These are phyloP conservation scores for Simplicillium aogashimaense DNA, from an alignment of 2,329 filamentous ascomycete species.

Conservation along the genomic window DNA sequence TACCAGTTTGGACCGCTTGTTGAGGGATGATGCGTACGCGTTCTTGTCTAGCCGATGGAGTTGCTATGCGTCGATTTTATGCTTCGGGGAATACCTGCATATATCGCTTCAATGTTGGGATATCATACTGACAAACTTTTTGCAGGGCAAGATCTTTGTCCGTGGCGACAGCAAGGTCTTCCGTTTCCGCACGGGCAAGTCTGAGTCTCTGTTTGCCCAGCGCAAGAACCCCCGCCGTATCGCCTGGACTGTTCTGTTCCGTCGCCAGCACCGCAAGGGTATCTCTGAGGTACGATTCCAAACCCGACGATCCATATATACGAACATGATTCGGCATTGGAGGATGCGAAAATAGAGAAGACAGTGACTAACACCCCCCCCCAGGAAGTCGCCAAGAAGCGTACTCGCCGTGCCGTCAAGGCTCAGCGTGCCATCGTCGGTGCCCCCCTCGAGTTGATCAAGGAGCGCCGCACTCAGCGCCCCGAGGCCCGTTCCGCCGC, in stretches of 20 bases:
- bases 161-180: slow-evolving; percentile 99
- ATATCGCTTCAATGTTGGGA: too few species aligned
- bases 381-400: slow-evolving; percentile 99
- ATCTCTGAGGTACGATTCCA: slow-evolving; percentile 86
- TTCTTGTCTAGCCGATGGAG: too few species aligned
- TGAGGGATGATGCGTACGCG: too few species aligned
- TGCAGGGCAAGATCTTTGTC: slow-evolving; percentile 97
- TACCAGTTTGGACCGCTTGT: too few species aligned
- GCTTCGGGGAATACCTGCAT: too few species aligned
- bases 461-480: slow-evolving; percentile 92
- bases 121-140: neutral
- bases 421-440: slow-evolving; percentile 97
- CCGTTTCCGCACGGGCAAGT: slow-evolving; percentile 99
- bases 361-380: slow-evolving; percentile 28
- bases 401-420: slow-evolving; percentile 96
- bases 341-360: slow-evolving; percentile 3
- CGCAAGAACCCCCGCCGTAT: slow-evolving; percentile 99
- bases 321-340: neutral
- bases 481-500: slow-evolving; percentile 92
- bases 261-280: slow-evolving; percentile 99
- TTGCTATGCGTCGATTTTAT: too few species aligned
- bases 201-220: slow-evolving; percentile 99
- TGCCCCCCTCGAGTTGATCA: slow-evolving; percentile 99
- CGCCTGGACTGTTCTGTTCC: slow-evolving; percentile 96
- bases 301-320: neutral